Evolutionary conservation across 1,284 basidiomycete species (phyloP), one percentile per base, ranked within the genome.

Genomic region (Takashimella tepidaria): DNA sequence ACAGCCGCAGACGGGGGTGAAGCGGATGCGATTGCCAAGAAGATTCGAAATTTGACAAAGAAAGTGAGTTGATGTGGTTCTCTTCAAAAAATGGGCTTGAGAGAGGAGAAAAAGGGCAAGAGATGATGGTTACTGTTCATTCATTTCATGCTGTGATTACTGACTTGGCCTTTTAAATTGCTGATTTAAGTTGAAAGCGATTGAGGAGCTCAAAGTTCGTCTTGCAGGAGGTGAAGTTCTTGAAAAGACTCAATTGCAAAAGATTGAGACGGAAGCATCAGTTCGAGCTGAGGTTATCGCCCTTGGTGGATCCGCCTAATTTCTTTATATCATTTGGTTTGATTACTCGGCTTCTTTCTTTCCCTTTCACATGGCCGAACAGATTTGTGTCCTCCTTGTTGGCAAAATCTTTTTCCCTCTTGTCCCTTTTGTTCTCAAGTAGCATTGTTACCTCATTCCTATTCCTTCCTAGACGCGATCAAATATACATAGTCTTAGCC

Each of bases 141-240:
- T 45, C 12, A n/a, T 49, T 25, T 21, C 42, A 12, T 22, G 19
- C 22, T 23, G 27, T n/a, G 31, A 2, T 42, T 11, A 22, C 24
- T n/a, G n/a, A n/a, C n/a, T n/a, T n/a, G n/a, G n/a, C n/a, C n/a
- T n/a, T n/a, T n/a, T n/a, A n/a, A n/a, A n/a, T 21, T 26, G 49
- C 47, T 69, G 43, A 55, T 21, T 24, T 16, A 16, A 95, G 89
- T 81, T 96, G 66, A 95, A 95, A 75, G 92, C 91, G 12, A 96
- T 96, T 63, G 90, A 95, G 31, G 92, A 97, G 67, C 82, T 97
- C 51, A 96, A 96, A 79, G 87, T 90, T 66, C 89, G 91, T 76
- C 81, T 84, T 23, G 85, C 83, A 66, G 83, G 86, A 45, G 93
- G 93, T 1, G 92, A 97, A 73, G 82, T 86, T 54, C 80, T 97